phyloP scores from a whole-genome alignment of 2,329 filamentous ascomycete genomes.

The Fusarium phyllophilum region DNA sequence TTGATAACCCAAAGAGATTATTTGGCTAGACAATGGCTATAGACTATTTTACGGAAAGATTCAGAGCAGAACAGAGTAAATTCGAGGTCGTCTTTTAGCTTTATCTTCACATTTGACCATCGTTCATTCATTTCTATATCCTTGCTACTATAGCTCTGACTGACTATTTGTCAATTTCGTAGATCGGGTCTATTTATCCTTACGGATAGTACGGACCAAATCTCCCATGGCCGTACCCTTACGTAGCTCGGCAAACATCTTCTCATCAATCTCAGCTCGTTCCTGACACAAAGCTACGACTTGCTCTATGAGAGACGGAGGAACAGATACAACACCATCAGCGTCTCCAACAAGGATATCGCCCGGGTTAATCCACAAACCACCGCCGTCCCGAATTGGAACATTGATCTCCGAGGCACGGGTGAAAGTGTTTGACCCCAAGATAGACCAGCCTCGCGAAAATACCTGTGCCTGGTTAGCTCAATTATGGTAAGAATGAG shows the following conservation, averaged over 20 bases:
- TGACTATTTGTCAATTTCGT: background rate
- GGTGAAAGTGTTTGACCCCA: conserved; percentile 47
- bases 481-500: background rate
- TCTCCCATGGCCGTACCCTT: conserved; percentile 5
- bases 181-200: conserved; percentile 1
- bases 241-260: conserved; percentile 31
- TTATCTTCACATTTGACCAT: accelerated
- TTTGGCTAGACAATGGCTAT: background rate
- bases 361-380: conserved; percentile 46
- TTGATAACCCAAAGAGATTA: conserved; percentile 17
- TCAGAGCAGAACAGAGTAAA: background rate
- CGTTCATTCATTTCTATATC: background rate
- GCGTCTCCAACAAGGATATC: conserved; percentile 45
- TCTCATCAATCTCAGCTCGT: conserved; percentile 44
- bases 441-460: conserved; percentile 40
- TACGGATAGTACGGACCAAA: background rate
- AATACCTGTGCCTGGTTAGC: conserved; percentile 37
- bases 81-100: background rate
- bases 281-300: conserved; percentile 44
- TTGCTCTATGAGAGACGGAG: conserved; percentile 33
- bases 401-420: conserved; percentile 43
- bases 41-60: background rate
- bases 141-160: background rate
- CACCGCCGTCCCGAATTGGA: conserved; percentile 40
- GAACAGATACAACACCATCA: conserved; percentile 46